Evolutionary conservation across 2,329 filamentous ascomycete species (phyloP).

Genomic region (Nemania sp.): DNA sequence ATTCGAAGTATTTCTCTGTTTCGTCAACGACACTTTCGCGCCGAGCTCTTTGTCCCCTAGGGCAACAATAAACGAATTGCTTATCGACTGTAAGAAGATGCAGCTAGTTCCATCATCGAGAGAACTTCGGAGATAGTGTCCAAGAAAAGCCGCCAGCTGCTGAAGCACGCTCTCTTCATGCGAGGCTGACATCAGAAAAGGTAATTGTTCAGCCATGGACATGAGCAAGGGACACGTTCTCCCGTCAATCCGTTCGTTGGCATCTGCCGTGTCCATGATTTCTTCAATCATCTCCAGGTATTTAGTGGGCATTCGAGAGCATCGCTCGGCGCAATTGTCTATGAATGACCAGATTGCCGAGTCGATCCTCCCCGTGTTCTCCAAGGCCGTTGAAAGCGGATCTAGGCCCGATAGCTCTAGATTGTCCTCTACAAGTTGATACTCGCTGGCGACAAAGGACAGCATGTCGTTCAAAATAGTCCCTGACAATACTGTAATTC

Average conservation of each 20-base stretch:
- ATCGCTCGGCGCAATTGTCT: slow-evolving; percentile 80
- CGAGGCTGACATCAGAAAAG: slow-evolving; percentile 61
- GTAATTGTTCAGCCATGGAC: slow-evolving; percentile 76
- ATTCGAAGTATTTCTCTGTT: slow-evolving; percentile 14
- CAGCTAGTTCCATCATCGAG: slow-evolving; percentile 55
- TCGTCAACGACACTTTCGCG: slow-evolving; percentile 35
- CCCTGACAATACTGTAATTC: slow-evolving; percentile 52
- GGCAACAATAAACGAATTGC: slow-evolving; percentile 45
- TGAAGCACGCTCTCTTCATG: slow-evolving; percentile 48
- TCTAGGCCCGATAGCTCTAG: slow-evolving; percentile 48
- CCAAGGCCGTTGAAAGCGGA: slow-evolving; percentile 49
- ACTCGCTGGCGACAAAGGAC: slow-evolving; percentile 63
- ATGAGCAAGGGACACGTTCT: slow-evolving; percentile 66
- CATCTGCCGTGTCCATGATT: slow-evolving; percentile 37
- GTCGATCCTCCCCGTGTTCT: slow-evolving; percentile 38
- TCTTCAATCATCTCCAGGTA: slow-evolving; percentile 71
- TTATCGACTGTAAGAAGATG: slow-evolving; percentile 48
- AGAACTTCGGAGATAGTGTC: slow-evolving; percentile 58
- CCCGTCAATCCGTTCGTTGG: slow-evolving; percentile 34
- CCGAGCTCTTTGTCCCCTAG: slow-evolving; percentile 44
- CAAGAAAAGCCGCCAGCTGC: slow-evolving; percentile 61
- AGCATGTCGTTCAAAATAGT: slow-evolving; percentile 59
- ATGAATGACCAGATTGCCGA: slow-evolving; percentile 66
- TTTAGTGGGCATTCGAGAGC: slow-evolving; percentile 76
- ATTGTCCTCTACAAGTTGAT: slow-evolving; percentile 63